phyloP scores from a whole-genome alignment of 1,139 yeast genomes.

The Hemisphaericaspora xylanilytica region DNA sequence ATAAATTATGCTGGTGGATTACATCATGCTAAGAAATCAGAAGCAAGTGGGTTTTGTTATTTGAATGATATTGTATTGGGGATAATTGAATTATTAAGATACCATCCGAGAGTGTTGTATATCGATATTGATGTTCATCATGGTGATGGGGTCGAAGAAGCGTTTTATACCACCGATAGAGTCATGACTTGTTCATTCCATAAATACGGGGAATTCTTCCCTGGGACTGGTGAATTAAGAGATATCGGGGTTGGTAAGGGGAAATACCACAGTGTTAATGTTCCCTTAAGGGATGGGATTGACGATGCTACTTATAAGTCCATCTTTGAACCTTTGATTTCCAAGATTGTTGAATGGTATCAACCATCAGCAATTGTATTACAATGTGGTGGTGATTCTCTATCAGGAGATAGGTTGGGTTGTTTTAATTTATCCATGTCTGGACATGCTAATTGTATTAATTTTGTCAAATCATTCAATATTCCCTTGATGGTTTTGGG shows the following conservation, averaged over 20 bases:
- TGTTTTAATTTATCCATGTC: conserved; percentile 88
- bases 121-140: conserved; percentile 97
- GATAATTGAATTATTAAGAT: conserved; percentile 81
- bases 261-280: conserved; percentile 80
- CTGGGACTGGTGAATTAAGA: conserved; percentile 90
- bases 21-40: conserved; percentile 95
- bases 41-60: conserved; percentile 95
- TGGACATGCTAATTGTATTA: conserved; percentile 96
- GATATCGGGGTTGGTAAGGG: conserved; percentile 91
- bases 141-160: conserved; percentile 99
- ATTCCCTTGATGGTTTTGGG: conserved; percentile 91
- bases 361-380: conserved; percentile 91
- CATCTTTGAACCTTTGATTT: conserved; percentile 82
- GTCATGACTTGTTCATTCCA: conserved; percentile 98
- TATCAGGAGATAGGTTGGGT: conserved; percentile 88
- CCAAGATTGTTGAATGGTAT: conserved; percentile 85
- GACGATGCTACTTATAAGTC: conserved; percentile 86
- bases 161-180: conserved; percentile 92
- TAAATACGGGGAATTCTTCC: conserved; percentile 94
- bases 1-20: conserved; percentile 97
- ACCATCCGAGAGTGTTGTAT: conserved; percentile 93
- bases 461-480: conserved; percentile 81
- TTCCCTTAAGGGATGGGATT: conserved; percentile 89
- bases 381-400: conserved; percentile 92
- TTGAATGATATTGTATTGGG: conserved; percentile 70